These are phyloP conservation scores for Calonectria honghensis DNA, from an alignment of 2,329 filamentous ascomycete genomes.

Conservation along the genomic window DNA sequence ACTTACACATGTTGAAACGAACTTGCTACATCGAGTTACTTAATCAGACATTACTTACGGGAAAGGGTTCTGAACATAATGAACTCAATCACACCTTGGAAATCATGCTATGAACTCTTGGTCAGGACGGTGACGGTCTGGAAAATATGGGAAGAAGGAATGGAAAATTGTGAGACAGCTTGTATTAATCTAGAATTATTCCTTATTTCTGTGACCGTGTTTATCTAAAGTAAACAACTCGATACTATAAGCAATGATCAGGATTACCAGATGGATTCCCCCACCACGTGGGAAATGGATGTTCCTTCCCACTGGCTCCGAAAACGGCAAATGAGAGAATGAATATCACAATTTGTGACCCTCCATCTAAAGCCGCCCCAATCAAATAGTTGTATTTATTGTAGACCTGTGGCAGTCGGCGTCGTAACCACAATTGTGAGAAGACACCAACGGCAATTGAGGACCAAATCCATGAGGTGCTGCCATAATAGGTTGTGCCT, in stretches of 20 bases:
- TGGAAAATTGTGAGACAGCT: background rate
- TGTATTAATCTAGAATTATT: background rate
- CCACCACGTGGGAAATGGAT: slow-evolving; percentile 16
- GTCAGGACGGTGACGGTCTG: background rate
- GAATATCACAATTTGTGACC: slow-evolving; percentile 16
- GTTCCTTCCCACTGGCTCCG: slow-evolving; percentile 6
- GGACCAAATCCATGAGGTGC: slow-evolving; percentile 19
- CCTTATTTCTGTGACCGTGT: background rate
- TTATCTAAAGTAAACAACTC: background rate
- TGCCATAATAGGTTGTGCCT: background rate
- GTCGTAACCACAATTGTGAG: background rate
- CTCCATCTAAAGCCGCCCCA: slow-evolving; percentile 9
- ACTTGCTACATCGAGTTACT: background rate
- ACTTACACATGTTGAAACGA: background rate
- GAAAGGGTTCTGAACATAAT: background rate
- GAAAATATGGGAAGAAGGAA: background rate
- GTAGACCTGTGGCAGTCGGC: slow-evolving; percentile 1
- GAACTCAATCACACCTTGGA: background rate
- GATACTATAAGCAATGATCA: slow-evolving; percentile 5
- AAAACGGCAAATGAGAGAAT: slow-evolving; percentile 15
- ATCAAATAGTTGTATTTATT: slow-evolving; percentile 13
- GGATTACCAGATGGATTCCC: slow-evolving; percentile 8
- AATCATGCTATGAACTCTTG: background rate
- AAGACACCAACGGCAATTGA: slow-evolving; percentile 14
- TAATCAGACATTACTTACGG: background rate